Evolutionary conservation across 2,329 filamentous ascomycete genomes (phyloP).

Genomic region (Nannizziopsis barbatae): DNA sequence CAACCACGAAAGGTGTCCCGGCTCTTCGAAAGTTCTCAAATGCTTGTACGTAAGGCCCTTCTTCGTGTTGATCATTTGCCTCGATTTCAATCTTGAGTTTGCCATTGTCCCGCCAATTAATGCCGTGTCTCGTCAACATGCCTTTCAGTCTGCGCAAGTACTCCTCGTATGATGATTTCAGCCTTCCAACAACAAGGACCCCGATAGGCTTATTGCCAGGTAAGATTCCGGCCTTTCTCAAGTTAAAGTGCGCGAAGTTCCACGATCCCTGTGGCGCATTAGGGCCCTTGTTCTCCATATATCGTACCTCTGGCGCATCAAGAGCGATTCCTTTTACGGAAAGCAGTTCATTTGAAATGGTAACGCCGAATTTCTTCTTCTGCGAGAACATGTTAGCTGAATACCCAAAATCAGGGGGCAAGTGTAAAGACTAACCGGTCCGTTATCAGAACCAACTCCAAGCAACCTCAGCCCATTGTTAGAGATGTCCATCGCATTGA

Average conservation of each 20-base stretch:
- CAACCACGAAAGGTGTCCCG: constrained; percentile 11
- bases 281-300: not conserved
- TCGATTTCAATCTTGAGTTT: not conserved
- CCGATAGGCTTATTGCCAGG: not conserved
- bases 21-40: constrained; percentile 5
- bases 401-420: not conserved
- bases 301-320: constrained; percentile 11
- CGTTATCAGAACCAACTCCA: not conserved
- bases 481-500: constrained; percentile 57
- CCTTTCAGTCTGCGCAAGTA: not conserved
- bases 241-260: constrained; percentile 5
- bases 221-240: constrained; percentile 2
- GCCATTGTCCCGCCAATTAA: constrained; percentile 7
- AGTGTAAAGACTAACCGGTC: constrained; percentile 7
- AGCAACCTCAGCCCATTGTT: constrained; percentile 34
- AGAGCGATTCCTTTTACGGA: constrained; percentile 15
- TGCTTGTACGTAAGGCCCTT: not conserved
- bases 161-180: not conserved
- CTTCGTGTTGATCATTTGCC: not conserved
- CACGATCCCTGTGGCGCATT: not conserved
- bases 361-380: constrained; percentile 15
- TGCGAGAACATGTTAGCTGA: not conserved
- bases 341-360: constrained; percentile 14
- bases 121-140: not conserved
- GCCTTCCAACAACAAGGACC: not conserved